Base-by-base conservation (phyloP, 331 rosid genomes). In the Malus hybrid region DNA sequence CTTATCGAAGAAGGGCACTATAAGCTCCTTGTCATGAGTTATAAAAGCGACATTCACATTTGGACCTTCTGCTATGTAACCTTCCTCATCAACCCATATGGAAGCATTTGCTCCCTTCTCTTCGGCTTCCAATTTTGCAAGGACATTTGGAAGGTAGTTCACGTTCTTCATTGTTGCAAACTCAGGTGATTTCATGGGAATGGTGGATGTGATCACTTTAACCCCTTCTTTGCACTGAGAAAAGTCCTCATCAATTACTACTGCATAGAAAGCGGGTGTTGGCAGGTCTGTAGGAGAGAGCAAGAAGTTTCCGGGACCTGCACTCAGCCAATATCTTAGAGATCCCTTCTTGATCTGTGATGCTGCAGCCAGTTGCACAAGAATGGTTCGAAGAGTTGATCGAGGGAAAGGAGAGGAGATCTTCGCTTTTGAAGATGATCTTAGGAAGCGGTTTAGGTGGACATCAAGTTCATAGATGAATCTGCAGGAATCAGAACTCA, bases 51-150 rank as follows among this genome's bases (percentile, higher is more conserved):
- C 93, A 80, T 94, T 94, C 78, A 92, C 89, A 86, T 94, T 90
- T 80, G 99, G 96, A 74, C 99, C 99, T 85, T 94, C 99, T 75
- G 96, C 97, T 44, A 94, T 33, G 63, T 84, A 87, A 48, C 99
- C 99, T 79, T 74, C 84, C 61, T 90, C 96, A 85, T 94, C 99
- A 55, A 89, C 83, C 99, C 99, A 94, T 8, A 94, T 84, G 53
- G 96, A 85, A 78, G 91, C 89, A 85, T 61, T 87, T 30, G 91
- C 90, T 58, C 97, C 97, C 76, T 85, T 85, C 84, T 92, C 97
- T 78, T 92, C 97, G 32, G 99, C 99, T 84, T 94, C 97, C 81
- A 94, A 53, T 61, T 83, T 50, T 10, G 99, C 79, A 55, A 90
- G 93, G 53, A 90, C 94, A 79, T 94, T 94, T 0, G 97, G 99